Base-by-base conservation (phyloP, 331 rosid species). In the Quercus phellos region DNA sequence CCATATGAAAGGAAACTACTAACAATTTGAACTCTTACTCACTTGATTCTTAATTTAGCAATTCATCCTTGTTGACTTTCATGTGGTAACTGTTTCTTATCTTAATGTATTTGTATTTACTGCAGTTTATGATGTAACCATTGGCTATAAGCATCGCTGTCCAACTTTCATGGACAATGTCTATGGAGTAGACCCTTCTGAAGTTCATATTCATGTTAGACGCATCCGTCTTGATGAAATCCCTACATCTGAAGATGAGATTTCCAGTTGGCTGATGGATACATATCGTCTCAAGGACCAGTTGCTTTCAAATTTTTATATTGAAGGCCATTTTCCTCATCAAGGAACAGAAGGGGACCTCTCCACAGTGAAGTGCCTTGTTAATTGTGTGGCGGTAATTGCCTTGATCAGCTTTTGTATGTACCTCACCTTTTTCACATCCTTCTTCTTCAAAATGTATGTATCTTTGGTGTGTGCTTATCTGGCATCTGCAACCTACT, bases 101-200 rank as follows among this genome's bases (percentile, higher is more conserved):
- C 74, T 69, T 13, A 70, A 74, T 18, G 5, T 38, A 54, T 38
- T 53, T 61, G 34, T 68, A 74, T 79, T 50, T 24, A 46, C 73
- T 81, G 58, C 88, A 90, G 97, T 92, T 77, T 90, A 92, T 87
- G 95, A 92, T 60, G 80, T 92, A 34, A 90, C 95, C 69, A 88
- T 92, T 51, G 92, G 87, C 85, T 92, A 90, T 87, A 87, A 86
- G 80, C 55, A 84, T 73, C 73, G 84, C 76, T 87, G 90, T 76
- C 97, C 97, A 12, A 84, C 97, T 76, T 92, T 92, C 82, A 68
- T 90, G 74, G 95, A 92, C 87, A 92, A 90, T 70, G 93, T 87
- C 30, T 83, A 79, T 50, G 95, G 95, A 27, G 83, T 89, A 79
- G 88, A 86, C 77, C 97, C 97, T 64, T 83, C 95, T 11, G 97